Conservation (phyloP, 306 rosid genomes). For the Hylodesmum podocarpum region DNA sequence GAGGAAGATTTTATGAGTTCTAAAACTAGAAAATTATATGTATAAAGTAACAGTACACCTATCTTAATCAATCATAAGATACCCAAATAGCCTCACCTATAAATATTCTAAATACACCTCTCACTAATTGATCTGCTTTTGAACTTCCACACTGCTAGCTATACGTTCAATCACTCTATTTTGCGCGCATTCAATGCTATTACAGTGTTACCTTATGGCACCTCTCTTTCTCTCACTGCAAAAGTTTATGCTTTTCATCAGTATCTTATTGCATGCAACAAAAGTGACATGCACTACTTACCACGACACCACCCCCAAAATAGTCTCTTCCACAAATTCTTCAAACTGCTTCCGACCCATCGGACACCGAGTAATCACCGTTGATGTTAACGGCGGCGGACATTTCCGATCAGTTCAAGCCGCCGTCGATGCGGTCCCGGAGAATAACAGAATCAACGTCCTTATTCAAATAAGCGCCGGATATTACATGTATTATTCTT, state of each 20-base stretch:
- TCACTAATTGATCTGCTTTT: background rate
- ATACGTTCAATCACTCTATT: background rate
- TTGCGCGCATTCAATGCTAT: background rate
- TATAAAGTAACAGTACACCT: background rate
- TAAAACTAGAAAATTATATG: background rate
- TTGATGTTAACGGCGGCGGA: constrained; percentile 48
- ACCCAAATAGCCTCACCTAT: background rate
- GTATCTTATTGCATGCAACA: constrained; percentile 22
- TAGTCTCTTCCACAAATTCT: background rate
- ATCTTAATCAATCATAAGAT: background rate
- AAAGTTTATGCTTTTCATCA: constrained; percentile 5
- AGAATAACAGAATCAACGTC: constrained; percentile 48
- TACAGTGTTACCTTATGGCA: constrained; percentile 31
- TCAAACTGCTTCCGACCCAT: constrained; percentile 52
- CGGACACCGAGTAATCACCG: constrained; percentile 50
- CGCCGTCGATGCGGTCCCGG: constrained; percentile 56
- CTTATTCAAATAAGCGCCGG: constrained; percentile 63
- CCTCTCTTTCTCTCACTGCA: background rate
- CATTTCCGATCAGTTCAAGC: constrained; percentile 60
- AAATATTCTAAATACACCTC: background rate
- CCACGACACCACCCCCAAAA: background rate
- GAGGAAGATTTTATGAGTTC: background rate
- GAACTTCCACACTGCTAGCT: background rate
- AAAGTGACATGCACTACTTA: constrained; percentile 6
- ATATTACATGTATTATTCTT: constrained; percentile 48